Evolutionary conservation across 2,329 filamentous ascomycete species (phyloP), one percentile per base, ranked within the genome.

Genomic region (Aspergillus sp.): DNA sequence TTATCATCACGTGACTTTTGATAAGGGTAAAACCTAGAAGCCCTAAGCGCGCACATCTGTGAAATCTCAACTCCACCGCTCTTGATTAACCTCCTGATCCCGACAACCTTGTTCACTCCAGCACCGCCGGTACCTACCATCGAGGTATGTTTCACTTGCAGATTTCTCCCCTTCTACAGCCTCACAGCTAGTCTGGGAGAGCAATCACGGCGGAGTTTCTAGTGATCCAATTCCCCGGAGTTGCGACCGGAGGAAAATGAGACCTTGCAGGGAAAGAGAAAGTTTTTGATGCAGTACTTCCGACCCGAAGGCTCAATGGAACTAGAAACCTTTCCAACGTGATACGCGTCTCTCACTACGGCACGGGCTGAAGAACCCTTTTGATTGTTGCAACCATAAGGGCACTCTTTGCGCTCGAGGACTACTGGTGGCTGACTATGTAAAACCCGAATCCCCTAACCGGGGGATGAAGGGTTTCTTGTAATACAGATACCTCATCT

Each of bases 301-400:
- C 24, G 17, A 47, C 54, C 53, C 41, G 40, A 50, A 54, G 47
- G 37, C 58, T 39, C 46, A 56, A 49, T 46, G 55, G 50, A 22
- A 12, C 34, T 22, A 41, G 37, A 37, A 54, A 9, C 4, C 20
- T 9, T 54, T 63, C 61, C 69, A 58, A 68, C 8, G 75, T 76
- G 74, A 77, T 77, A 77, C 75, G 74, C 73, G 68, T 75, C 70
- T 73, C 69, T 70, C 69, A 70, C 65, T 65, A 68, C 77, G 70
- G 72, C 76, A 84, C 77, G 83, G 86, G 85, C 83, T 86, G 83
- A 86, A 87, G 85, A 88, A 86, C 85, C 85, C 83, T 85, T 56
- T 51, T 79, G 72, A 77, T 72, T 59, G 45, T 67, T 64, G 63
- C 67, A 57, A 62, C 51, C 59, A 57, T 56, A 70, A 68, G 84